Percentiles rank a stretch among this genome's conserved stretches.
Evolutionary conservation across 768 basidiomycete species (phyloP).

Genomic region (Plicaturopsis crispa): DNA sequence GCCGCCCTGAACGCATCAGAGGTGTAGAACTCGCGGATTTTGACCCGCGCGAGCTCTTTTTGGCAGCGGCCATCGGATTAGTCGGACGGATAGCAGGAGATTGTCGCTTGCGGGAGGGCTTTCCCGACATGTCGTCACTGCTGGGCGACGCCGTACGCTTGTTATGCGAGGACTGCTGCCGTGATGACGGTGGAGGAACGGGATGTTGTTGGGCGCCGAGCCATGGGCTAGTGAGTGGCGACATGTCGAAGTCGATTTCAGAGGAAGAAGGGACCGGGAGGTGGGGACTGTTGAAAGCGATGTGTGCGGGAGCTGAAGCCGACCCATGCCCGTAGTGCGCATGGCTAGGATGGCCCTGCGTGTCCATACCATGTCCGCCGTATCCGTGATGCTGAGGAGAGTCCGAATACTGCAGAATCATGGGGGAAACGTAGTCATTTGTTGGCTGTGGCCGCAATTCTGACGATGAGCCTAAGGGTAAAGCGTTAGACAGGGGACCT

Average conservation of each 20-base stretch:
- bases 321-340: conserved; percentile 23
- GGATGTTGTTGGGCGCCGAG: conserved; percentile 49
- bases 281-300: conserved; percentile 53
- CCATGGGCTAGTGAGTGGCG: conserved; percentile 79
- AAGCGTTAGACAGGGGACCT: not conserved
- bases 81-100: conserved; percentile 39
- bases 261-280: conserved; percentile 32
- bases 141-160: conserved; percentile 56
- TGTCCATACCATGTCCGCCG: conserved; percentile 16
- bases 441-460: conserved; percentile 58
- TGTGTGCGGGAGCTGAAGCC: conserved; percentile 64
- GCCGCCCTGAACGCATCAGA: conserved; percentile 37
- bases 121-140: conserved; percentile 37
- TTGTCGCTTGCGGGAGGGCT: conserved; percentile 45
- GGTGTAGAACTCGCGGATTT: conserved; percentile 59
- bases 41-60: conserved; percentile 20
- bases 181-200: conserved; percentile 14
- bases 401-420: conserved; percentile 40
- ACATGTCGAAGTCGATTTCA: conserved; percentile 67
- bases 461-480: conserved; percentile 44
- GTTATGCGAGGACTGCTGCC: conserved; percentile 16
- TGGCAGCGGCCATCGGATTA: conserved; percentile 16
- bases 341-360: not conserved
- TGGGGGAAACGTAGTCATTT: conserved; percentile 54
- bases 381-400: conserved; percentile 17